Conservation (phyloP, 2,329 filamentous ascomycete genomes). For the Alternaria sp. region DNA sequence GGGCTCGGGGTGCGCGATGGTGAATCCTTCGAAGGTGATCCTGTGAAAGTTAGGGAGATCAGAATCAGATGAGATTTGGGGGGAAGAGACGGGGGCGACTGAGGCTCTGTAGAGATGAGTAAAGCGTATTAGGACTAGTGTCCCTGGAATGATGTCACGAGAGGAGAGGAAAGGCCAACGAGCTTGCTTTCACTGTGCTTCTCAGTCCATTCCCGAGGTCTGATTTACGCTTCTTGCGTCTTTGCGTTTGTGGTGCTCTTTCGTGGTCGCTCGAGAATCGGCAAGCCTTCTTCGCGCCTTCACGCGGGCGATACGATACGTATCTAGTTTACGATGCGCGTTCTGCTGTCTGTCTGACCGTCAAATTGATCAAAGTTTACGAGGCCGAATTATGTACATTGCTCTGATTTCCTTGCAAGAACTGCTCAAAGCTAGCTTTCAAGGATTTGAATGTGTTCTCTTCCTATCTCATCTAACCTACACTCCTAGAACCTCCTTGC, state of each 20-base stretch:
- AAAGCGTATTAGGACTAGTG: neutral
- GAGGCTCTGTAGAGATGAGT: neutral
- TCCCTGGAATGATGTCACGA: neutral
- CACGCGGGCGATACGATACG: neutral
- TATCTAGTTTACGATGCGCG: neutral
- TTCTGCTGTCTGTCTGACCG: neutral
- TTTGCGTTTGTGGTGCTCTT: neutral
- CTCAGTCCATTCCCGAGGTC: neutral
- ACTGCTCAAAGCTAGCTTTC: neutral
- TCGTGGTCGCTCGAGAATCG: neutral
- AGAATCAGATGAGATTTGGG: neutral
- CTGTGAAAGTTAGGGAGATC: neutral
- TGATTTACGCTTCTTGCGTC: neutral
- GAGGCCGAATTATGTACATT: neutral
- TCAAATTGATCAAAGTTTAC: neutral
- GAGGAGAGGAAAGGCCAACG: neutral
- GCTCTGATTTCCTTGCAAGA: neutral
- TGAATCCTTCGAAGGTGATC: neutral
- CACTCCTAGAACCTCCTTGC: neutral
- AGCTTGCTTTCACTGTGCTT: neutral
- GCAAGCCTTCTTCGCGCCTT: neutral
- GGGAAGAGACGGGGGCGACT: neutral
- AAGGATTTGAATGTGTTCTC: neutral
- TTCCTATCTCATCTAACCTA: neutral
- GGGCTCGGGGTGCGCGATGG: neutral